Evolutionary conservation across 108 stramenopile species (phyloP), one percentile per base, ranked within the genome.

Genomic region (Cyclotella baltica): DNA sequence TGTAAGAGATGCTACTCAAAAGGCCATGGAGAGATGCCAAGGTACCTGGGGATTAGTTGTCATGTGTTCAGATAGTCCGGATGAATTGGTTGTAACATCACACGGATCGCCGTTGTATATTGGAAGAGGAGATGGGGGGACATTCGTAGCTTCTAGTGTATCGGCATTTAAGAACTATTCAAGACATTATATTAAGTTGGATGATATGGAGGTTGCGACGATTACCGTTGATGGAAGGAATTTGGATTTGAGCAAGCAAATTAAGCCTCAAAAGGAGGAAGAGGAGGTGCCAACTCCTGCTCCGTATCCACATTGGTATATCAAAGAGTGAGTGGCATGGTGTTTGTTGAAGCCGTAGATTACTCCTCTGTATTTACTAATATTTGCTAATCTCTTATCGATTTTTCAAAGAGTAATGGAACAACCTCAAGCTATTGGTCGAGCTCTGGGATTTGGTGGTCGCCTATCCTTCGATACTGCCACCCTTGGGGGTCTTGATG

Each of bases 361-460:
- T 36, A 23, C 4, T 55, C 67, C 13, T 30, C 18, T 51, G 35
- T 47, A 25, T 55, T 20, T n/a, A 13, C 19, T 16, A 48, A 48
- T 2, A n/a, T 51, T 30, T 8, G 30, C 52, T 75, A 16, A 62
- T 46, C 0, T 56, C 0, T 57, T 51, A 23, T 10, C 25, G 34
- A 22, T 43, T 20, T 63, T 51, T 73, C 5, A 20, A 4, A 72
- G 88, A 89, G 84, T 95, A 86, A 73, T 85, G 83, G 93, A 96
- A 68, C 96, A 96, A 84, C 96, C 96, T 5, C 86, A 92, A 63
- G 94, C 92, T 4, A 95, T 93, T 29, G 92, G 91, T n/a, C 76
- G 93, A 9, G 89, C 90, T 31, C 77, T 90, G 25, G 82, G 84
- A 29, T 94, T 80, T 71, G 93, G 93, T 40, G 90, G 86, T 20